Conservation (phyloP, 306 rosid species). For the Casuarina equisetifolia region DNA sequence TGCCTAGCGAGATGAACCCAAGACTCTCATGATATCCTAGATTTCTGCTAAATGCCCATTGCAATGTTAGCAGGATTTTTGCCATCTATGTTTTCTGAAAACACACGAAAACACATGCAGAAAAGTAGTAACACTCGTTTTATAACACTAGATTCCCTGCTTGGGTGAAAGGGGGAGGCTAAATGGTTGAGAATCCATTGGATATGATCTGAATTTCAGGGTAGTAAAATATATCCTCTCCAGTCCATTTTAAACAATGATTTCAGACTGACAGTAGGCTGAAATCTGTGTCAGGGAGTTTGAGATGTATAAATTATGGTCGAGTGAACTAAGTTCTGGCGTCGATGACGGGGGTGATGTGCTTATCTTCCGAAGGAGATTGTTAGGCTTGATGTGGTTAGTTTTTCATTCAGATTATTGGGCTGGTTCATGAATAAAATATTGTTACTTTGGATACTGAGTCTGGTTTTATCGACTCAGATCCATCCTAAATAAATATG, state of each 20-base stretch:
- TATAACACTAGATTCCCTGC: background rate
- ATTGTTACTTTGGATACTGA: no score
- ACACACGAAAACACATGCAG: background rate
- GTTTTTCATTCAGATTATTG: no score
- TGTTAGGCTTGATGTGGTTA: no score
- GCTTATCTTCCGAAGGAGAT: no score
- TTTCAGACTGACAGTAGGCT: background rate
- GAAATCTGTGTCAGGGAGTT: background rate
- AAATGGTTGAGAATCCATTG: background rate
- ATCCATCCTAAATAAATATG: no score
- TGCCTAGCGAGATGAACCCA: constrained; percentile 10
- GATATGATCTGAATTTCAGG: background rate
- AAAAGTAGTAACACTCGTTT: background rate
- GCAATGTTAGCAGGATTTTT: constrained; percentile 1
- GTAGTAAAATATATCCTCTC: background rate
- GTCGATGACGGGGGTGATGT: no score
- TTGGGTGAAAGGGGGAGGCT: background rate
- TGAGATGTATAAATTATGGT: background rate
- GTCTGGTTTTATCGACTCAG: no score
- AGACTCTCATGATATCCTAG: background rate
- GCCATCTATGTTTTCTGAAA: background rate
- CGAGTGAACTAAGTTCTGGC: background rate
- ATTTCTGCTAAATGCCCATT: constrained; percentile 8
- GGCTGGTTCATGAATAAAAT: no score
- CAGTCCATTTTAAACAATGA: background rate